Base-by-base conservation (phyloP, 2,329 filamentous ascomycete species). In the Hypomyces rosellus region DNA sequence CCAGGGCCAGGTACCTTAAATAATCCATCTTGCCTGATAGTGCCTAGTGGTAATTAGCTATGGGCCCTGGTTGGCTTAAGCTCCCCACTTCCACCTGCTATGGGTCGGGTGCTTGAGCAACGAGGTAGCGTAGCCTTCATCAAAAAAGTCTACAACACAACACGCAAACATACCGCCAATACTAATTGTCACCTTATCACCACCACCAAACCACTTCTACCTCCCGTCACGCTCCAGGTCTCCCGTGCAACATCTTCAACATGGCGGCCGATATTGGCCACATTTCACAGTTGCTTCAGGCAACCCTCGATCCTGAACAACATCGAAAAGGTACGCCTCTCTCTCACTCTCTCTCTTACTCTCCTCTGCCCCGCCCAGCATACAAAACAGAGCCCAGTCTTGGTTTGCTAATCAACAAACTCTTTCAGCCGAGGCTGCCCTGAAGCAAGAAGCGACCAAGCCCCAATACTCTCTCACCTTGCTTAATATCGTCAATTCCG, bases 391-490 rank as follows among this genome's bases (percentile, higher is more conserved):
- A 18, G 36, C 34, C 57, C 61, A 59, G 60, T 59, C 59, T 59
- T 61, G 60, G 59, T 55, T 57, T 64, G 59, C 66, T 69, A 63
- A 70, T 60, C 61, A 66, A 66, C 62, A 64, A 63, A 64, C 55
- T 42, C 54, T 59, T 38, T 61, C 69, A 97, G 90, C 92, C 67
- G 90, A 97, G 75, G 76, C 76, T 61, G 82, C 85, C 51, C 82
- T 97, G 61, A 85, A 87, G 63, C 75, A 81, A 55, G 86, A 93
- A 72, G 86, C 96, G 69, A 75, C 77, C 64, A 91, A 90, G 67
- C 86, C 89, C 8, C 86, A 87, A 63, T 99, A 95, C 74, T 95
- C 92, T 14, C 78, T 97, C 46, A 78, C 80, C 49, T 83, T 99
- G 49, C 86, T 99, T 47, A 90, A 92, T 61, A 95, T 97, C 64